A percentile compares a stretch with the other conserved stretches of the same genome.
Conservation (phyloP, 2,329 filamentous ascomycete species). For the Penicillium frequentans region DNA sequence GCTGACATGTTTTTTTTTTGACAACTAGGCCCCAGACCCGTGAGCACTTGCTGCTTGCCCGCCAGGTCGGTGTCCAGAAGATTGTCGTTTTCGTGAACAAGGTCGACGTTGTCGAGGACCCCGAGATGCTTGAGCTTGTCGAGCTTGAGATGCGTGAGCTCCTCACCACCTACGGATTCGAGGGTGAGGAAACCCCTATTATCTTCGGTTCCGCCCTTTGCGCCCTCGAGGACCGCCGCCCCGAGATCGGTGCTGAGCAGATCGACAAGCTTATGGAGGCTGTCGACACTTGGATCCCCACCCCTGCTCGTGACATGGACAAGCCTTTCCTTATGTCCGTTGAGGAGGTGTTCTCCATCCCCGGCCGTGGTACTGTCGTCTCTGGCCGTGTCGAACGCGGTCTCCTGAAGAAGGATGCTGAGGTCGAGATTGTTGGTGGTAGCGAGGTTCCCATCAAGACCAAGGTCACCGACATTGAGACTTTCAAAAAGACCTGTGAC, state of each 20-base stretch:
- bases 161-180: constrained; percentile 87
- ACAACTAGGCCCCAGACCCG: constrained; percentile 80
- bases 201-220: constrained; percentile 96
- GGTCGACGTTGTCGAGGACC: constrained; percentile 94
- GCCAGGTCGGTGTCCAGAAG: constrained; percentile 96
- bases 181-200: constrained; percentile 96
- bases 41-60: constrained; percentile 95
- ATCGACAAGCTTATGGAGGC: constrained; percentile 89
- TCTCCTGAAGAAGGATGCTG: constrained; percentile 85
- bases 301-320: constrained; percentile 87
- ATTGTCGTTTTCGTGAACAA: constrained; percentile 99
- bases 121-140: constrained; percentile 99
- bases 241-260: constrained; percentile 82
- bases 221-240: constrained; percentile 81
- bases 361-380: constrained; percentile 92
- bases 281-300: constrained; percentile 95
- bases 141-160: constrained; percentile 99
- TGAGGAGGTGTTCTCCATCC: constrained; percentile 87
- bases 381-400: constrained; percentile 98
- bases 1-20: constrained; percentile 6
- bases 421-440: constrained; percentile 94
- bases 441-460: constrained; percentile 82
- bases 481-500: constrained; percentile 99
- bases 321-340: constrained; percentile 99
- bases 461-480: constrained; percentile 99